A percentile compares a stretch with the other conserved stretches of the same genome.
Evolutionary conservation across 2,329 filamentous ascomycete genomes (phyloP).

Genomic region (Exophiala lecanii-corni): DNA sequence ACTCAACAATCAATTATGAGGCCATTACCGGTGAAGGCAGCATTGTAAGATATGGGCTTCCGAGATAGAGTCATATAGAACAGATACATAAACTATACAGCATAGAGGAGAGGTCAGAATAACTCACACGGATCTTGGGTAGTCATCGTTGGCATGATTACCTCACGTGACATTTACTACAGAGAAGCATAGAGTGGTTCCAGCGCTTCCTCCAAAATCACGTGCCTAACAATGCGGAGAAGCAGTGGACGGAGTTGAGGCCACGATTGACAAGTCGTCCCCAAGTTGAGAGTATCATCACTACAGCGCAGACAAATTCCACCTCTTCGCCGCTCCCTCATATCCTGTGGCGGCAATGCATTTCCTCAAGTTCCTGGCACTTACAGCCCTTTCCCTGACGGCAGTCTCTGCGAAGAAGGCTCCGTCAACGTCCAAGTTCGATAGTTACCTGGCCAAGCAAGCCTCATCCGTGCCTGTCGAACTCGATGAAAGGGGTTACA

Average conservation of each 20-base stretch:
- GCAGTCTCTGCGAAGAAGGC: slow-evolving; percentile 58
- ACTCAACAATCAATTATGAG: slow-evolving; percentile 41
- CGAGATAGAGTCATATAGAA: too few relatives aligned
- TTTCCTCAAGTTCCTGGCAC: slow-evolving; percentile 59
- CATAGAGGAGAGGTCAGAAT: too few relatives aligned
- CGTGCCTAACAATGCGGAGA: too few relatives aligned
- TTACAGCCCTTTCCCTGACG: slow-evolving; percentile 57
- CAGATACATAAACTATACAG: too few relatives aligned
- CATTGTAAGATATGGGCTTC: not conserved
- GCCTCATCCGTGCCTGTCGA: slow-evolving; percentile 64
- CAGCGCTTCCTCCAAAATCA: too few relatives aligned
- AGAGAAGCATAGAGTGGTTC: too few relatives aligned
- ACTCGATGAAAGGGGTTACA: slow-evolving; percentile 72
- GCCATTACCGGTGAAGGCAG: not conserved
- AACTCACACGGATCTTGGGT: too few relatives aligned
- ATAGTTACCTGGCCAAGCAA: slow-evolving; percentile 64
- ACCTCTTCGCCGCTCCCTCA: slow-evolving; percentile 9
- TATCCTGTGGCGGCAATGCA: slow-evolving; percentile 55
- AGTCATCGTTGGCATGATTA: too few relatives aligned
- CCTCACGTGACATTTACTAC: too few relatives aligned
- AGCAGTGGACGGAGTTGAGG: too few relatives aligned
- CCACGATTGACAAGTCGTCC: slow-evolving; percentile 11
- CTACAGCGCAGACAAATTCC: too few relatives aligned
- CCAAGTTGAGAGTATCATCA: too few relatives aligned
- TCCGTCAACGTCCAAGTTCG: slow-evolving; percentile 61